Evolutionary conservation across 805 yeast genomes (phyloP), one percentile per base, ranked within the genome.

Genomic region (Candida caryicola): DNA sequence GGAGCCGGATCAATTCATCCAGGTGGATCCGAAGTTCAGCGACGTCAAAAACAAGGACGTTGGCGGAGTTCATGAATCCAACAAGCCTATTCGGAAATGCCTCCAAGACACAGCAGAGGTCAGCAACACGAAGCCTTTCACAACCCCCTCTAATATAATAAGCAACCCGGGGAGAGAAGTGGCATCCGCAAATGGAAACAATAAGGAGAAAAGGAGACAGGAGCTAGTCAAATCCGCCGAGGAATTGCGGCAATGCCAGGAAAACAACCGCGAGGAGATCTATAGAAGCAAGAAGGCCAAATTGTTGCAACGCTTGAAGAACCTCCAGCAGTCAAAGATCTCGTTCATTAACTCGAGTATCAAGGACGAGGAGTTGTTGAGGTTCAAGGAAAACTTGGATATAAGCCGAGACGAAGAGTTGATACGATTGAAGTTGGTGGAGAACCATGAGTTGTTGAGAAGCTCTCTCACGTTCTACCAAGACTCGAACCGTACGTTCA

Each of bases 281-380:
- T 64, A 56, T 42, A 37, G 44, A 3, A 18, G 39, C 3, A 49
- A 49, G 30, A 62, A 58, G 41, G 45, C 39, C n/a, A 46, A 52
- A 34, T 47, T 67, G 7, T 40, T 64, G 16, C 40, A 46, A 12
- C 48, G 55, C 33, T 47, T 68, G 17, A 41, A 52, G 18, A 44
- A 49, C 31, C 46, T 69, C 13, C 47, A 54, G 26, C 31, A 50
- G 1, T 59, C 68, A 4, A 52, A 44, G 16, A 44, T 68, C 3
- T 36, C 48, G 2, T 60, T 60, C 32, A 48, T 46, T 3, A 45
- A 52, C 16, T 38, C 46, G 28, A 34, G 41, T 9, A 50, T 62
- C 6, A 37, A 44, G 8, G 68, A 66, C 42, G 57, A 49, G 8
- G 69, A 66, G 27, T 49, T 69, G 14, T 13, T 33, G n/a, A 34